Conservation (phyloP, 2,329 filamentous ascomycete species). For the Teratosphaeria nubilosa region DNA sequence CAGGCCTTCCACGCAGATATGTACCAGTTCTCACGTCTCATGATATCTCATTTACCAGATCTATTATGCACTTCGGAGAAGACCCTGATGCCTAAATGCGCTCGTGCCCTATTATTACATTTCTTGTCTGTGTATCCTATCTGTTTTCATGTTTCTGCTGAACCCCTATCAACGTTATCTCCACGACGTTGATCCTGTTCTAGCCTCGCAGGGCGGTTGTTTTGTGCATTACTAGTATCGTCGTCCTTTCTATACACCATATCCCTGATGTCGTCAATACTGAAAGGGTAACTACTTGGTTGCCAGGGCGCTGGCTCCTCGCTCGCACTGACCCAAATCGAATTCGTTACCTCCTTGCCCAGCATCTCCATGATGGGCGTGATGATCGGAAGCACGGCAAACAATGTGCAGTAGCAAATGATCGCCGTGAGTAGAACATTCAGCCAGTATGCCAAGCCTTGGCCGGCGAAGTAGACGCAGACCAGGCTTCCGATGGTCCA, state of each 20-base stretch:
- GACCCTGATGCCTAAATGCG: not conserved
- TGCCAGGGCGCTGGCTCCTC: slow-evolving; percentile 26
- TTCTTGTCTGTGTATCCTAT: not conserved
- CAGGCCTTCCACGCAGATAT: not conserved
- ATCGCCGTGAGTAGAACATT: slow-evolving; percentile 29
- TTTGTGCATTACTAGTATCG: not conserved
- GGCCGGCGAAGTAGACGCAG: slow-evolving; percentile 25
- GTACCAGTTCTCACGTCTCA: not conserved
- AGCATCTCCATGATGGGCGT: slow-evolving; percentile 31
- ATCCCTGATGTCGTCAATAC: slow-evolving; percentile 6
- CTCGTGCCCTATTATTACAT: not conserved
- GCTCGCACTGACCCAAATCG: slow-evolving; percentile 28
- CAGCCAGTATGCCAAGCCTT: slow-evolving; percentile 25
- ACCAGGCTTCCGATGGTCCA: slow-evolving; percentile 32
- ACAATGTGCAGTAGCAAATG: slow-evolving; percentile 26
- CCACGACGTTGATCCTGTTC: not conserved
- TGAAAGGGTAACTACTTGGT: slow-evolving; percentile 15
- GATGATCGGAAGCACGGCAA: slow-evolving; percentile 25
- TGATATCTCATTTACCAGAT: not conserved
- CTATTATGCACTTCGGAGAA: no score
- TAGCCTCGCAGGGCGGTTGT: not conserved
- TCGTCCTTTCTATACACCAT: slow-evolving; percentile 7
- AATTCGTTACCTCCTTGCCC: slow-evolving; percentile 29
- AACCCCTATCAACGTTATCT: not conserved
- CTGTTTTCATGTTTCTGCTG: not conserved